These are phyloP conservation scores for Exophiala mesophila DNA, from an alignment of 2,329 filamentous ascomycete genomes.

Conservation along the genomic window DNA sequence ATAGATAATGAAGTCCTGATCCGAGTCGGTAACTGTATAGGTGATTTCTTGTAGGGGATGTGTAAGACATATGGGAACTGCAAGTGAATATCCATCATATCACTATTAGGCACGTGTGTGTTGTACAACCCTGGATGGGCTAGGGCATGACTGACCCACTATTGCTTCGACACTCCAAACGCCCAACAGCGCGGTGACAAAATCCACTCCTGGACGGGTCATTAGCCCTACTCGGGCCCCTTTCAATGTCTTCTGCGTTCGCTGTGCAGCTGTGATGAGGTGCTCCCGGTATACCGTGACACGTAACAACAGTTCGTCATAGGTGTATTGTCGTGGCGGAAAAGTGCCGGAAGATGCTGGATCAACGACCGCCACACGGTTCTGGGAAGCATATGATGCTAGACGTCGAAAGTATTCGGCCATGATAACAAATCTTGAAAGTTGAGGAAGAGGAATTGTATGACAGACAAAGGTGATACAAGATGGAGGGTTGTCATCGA, in stretches of 20 bases:
- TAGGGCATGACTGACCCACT: neutral
- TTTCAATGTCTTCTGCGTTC: neutral
- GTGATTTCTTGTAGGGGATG: conserved; percentile 2
- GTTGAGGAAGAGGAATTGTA: too few relatives aligned
- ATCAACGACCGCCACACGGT: conserved; percentile 4
- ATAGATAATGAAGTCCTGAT: conserved; percentile 3
- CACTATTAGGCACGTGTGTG: neutral
- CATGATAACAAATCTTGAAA: too few relatives aligned
- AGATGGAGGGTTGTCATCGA: too few relatives aligned
- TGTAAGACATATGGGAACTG: conserved; percentile 1
- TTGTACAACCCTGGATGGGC: neutral
- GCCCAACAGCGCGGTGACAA: conserved; percentile 1
- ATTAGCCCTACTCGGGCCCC: conserved; percentile 1
- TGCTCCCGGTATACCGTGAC: neutral
- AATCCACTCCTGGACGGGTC: conserved; percentile 1
- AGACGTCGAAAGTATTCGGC: neutral
- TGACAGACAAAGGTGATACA: too few relatives aligned
- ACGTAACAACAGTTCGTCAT: conserved; percentile 2
- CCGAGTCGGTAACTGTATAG: conserved; percentile 1
- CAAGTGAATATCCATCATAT: neutral
- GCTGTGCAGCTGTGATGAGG: neutral
- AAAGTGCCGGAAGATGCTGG: neutral
- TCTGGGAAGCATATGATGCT: neutral
- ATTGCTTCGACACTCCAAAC: conserved; percentile 4
- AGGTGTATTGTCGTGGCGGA: neutral